Base-by-base conservation (phyloP, 306 rosid species). In the Rosa rugosa region DNA sequence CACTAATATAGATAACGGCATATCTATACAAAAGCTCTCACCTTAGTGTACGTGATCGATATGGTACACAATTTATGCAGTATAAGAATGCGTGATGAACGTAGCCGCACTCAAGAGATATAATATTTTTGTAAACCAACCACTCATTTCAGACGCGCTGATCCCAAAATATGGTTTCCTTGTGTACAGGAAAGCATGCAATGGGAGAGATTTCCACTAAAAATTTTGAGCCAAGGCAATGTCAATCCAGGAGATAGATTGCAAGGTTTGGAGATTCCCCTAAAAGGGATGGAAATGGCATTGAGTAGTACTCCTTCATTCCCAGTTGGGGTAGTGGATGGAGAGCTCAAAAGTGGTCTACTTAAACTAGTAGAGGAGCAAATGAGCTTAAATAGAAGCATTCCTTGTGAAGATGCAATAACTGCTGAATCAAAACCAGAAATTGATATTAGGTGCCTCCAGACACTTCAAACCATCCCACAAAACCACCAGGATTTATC, bases 221-320 rank as follows among this genome's bases (percentile, higher is more conserved):
- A 73, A 25, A 18, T 80, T 59, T 71, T 83, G 5, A 59, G 64
- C 78, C 57, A 64, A 4, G 12, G 68, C 13, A 50, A 64, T 27
- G 56, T 18, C 44, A 87, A 76, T 49, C 78, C 56, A 11, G 84
- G 79, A 68, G 72, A 80, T 38, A 84, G 23, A 72, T 81, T 85
- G 81, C 72, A 84, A 74, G 90, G 81, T 23, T 23, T 87, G 56
- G 89, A 88, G 64, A 68, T 46, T 7, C 79, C 77, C 56, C 72
- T 89, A 0, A 85, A 78, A 80, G 97, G 97, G 22, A 88, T 91
- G 89, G 89, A 93, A 63, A 67, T 88, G 73, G 94, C 91, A 71
- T 75, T 93, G 27, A 75, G 46, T 8, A 72, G 46, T 47, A 83
- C 34, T 22, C 74, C 87, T 50, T 76, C 90, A 40, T 88, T 85